phyloP scores from a whole-genome alignment of 768 basidiomycete genomes.

The Pleurotus platypus region DNA sequence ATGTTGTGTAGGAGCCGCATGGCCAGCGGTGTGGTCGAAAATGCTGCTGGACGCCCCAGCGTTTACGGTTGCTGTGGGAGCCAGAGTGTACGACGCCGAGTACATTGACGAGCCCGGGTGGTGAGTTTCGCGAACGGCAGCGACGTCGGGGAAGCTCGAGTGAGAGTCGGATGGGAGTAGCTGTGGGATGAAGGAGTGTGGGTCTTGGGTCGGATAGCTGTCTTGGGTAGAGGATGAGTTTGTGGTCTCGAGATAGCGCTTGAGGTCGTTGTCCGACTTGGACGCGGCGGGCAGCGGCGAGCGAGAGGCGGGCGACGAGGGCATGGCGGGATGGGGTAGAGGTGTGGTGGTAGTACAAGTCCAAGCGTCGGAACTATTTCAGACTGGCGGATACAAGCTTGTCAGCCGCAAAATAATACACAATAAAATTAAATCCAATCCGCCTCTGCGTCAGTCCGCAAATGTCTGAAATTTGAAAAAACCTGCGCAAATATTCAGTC shows the following conservation, averaged over 20 bases:
- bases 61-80: background rate
- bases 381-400: background rate
- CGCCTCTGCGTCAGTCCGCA: too few species aligned
- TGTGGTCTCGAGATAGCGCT: conserved; percentile 7
- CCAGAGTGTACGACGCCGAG: background rate
- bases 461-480: background rate
- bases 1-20: background rate
- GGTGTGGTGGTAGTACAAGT: background rate
- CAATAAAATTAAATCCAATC: background rate
- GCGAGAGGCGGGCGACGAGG: background rate
- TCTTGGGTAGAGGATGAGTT: background rate
- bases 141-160: background rate
- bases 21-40: background rate
- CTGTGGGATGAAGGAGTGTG: background rate
- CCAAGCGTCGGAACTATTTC: conserved; percentile 3
- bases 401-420: background rate
- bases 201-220: background rate
- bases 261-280: background rate
- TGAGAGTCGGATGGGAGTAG: background rate
- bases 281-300: conserved; percentile 1
- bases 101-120: background rate
- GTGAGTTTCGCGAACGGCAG: background rate
- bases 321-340: background rate
- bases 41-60: background rate
- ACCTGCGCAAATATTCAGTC: background rate